Evolutionary conservation across 352 stramenopile genomes (phyloP).

Genomic region (Thraustochytrium sp.): DNA sequence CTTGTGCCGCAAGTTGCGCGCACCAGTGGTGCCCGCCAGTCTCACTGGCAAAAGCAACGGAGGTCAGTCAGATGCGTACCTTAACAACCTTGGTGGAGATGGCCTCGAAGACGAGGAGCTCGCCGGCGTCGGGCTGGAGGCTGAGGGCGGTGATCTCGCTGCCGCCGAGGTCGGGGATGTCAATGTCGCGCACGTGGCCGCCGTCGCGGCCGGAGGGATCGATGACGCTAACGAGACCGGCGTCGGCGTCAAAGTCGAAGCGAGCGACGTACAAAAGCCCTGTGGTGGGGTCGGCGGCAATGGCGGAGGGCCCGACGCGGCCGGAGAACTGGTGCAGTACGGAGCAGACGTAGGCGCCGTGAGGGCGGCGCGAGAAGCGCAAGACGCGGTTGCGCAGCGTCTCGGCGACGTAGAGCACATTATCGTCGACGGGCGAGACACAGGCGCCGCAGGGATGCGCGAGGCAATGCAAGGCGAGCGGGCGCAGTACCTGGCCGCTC

Average conservation of each 20-base stretch:
- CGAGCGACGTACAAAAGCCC: conserved; percentile 67
- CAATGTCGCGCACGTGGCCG: conserved; percentile 24
- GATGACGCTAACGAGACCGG: not conserved
- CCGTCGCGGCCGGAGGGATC: not conserved
- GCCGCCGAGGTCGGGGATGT: not conserved
- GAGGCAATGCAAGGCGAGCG: conserved; percentile 65
- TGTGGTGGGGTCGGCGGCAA: conserved; percentile 57
- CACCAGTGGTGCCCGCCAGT: not conserved
- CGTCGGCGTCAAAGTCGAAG: conserved; percentile 63
- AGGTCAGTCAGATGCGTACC: not conserved
- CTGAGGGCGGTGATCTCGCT: not conserved
- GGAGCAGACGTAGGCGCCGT: conserved; percentile 63
- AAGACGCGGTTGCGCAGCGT: conserved; percentile 71
- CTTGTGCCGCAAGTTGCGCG: not conserved
- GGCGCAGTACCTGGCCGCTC: conserved; percentile 65
- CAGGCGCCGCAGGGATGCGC: conserved; percentile 68
- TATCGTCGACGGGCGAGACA: conserved; percentile 51
- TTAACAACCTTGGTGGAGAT: not conserved
- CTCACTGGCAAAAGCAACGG: not conserved
- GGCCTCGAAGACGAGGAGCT: conserved; percentile 19
- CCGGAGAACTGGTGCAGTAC: conserved; percentile 75
- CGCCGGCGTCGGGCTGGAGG: not conserved
- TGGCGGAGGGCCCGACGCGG: conserved; percentile 65
- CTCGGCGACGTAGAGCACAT: conserved; percentile 60
- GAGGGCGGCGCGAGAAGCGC: conserved; percentile 61